A percentile compares a stretch with the other conserved stretches of the same genome.
These are phyloP conservation scores for Lunasporangiospora selenospora DNA, from an alignment of 192 early-diverging fungal species.

Conservation along the genomic window DNA sequence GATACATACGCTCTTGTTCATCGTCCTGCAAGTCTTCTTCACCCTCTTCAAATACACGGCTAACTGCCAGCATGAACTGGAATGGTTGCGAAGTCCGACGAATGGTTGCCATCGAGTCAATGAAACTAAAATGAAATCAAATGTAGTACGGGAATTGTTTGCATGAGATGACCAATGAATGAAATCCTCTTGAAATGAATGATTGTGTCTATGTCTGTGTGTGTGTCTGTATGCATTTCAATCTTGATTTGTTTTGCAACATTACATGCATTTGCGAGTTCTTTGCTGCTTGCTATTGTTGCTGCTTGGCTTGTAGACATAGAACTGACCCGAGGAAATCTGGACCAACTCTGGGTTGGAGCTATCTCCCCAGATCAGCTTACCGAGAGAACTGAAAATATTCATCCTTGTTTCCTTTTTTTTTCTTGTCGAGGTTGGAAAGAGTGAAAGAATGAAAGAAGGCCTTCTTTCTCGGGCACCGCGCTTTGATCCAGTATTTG, in stretches of 20 bases:
- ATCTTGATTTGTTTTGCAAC: too few relatives aligned
- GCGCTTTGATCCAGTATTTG: too few relatives aligned
- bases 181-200: too few relatives aligned
- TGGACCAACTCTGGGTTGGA: constrained; percentile 62
- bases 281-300: constrained; percentile 44
- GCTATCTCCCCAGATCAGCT: constrained; percentile 69
- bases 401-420: constrained; percentile 70
- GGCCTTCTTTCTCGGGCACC: too few relatives aligned
- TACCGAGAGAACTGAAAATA: constrained; percentile 69
- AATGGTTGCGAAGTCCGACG: constrained; percentile 65
- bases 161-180: not conserved
- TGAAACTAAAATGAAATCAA: constrained; percentile 52
- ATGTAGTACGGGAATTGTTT: not conserved
- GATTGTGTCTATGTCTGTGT: too few relatives aligned
- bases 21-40: constrained; percentile 68
- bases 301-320: constrained; percentile 59
- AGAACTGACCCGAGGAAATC: constrained; percentile 69
- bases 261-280: constrained; percentile 58
- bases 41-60: constrained; percentile 78
- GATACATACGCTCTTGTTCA: constrained; percentile 45
- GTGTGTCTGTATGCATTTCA: too few relatives aligned
- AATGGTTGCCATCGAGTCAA: constrained; percentile 70
- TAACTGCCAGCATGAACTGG: constrained; percentile 82
- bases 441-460: not conserved
- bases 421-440: not conserved